Evolutionary conservation across 2,329 filamentous ascomycete genomes (phyloP), one percentile per base, ranked within the genome.

Genomic region (Trichoderma breve): DNA sequence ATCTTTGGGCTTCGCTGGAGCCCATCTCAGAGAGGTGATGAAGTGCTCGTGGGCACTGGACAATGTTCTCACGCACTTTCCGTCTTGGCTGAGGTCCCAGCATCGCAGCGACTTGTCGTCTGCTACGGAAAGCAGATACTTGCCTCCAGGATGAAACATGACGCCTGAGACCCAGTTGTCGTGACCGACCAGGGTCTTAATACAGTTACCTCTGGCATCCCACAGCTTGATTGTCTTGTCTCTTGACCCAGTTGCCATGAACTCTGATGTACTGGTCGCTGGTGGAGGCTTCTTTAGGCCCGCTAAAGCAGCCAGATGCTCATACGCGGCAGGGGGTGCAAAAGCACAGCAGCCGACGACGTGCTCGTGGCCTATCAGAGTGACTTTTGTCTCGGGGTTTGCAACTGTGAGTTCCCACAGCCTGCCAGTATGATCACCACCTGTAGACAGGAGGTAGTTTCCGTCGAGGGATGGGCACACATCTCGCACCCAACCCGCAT

Each of bases 91-190:
- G 26, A 98, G 84, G 82, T 98, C 95, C 95, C 95, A 98, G 84
- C 95, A 98, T 68, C 95, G 88, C 73, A 98, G 86, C 5, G 93
- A 95, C 83, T 96, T 97, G 83, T 98, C 95, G 79, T 98, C 95
- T 11, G 92, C 88, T 21, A 93, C 93, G 6, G 92, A 95, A 8
- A 98, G 83, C 1, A 98, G 86, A 78, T 96, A 98, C 81, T 95
- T 97, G 53, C 95, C 95, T 9, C 93, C 93, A 0, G 95, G 95
- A 77, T 98, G 95, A 81, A 97, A 98, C 11, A 93, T 90, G 4
- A 98, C 82, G 0, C 88, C 92, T 30, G 93, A 90, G 6, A 98
- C 90, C 95, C 95, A 98, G 80, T 97, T 98, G 80, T 98, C 95
- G 79, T 98, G 95, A 2, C 95, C 95, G 1, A 90, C 83, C 2